A percentile compares a stretch with the other conserved stretches of the same genome.
These are phyloP conservation scores for Mortierella hygrophila DNA, from an alignment of 192 early-diverging fungal genomes.

Conservation along the genomic window DNA sequence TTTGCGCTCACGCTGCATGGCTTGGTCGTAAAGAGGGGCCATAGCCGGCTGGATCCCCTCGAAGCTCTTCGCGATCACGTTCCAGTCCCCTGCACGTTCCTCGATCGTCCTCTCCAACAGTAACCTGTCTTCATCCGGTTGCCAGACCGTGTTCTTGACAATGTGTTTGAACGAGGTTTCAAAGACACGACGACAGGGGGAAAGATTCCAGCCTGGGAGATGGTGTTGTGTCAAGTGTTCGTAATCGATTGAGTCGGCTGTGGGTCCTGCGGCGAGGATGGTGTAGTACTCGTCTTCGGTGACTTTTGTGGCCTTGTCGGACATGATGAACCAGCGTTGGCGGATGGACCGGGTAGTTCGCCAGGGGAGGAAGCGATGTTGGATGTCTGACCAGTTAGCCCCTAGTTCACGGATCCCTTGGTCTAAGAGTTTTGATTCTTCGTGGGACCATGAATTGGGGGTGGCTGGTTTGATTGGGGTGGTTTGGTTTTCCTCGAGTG, in stretches of 20 bases:
- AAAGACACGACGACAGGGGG: constrained; percentile 38
- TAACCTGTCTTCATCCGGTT: constrained; percentile 25
- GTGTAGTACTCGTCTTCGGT: constrained; percentile 39
- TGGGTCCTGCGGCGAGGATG: constrained; percentile 21
- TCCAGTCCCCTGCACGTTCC: constrained; percentile 27
- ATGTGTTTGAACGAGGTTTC: constrained; percentile 39
- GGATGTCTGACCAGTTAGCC: constrained; percentile 19
- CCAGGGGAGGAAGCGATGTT: constrained; percentile 33
- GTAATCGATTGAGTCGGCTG: constrained; percentile 13
- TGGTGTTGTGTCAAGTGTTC: background rate
- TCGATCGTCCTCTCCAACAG: constrained; percentile 20
- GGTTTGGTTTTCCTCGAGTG: constrained; percentile 4
- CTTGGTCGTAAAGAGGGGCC: constrained; percentile 12
- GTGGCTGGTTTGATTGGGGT: background rate
- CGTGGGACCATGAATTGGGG: constrained; percentile 32
- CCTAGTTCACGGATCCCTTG: constrained; percentile 35
- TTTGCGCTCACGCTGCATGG: background rate
- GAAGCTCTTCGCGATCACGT: constrained; percentile 32
- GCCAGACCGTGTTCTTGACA: constrained; percentile 20
- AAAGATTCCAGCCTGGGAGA: constrained; percentile 36
- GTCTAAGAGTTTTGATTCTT: constrained; percentile 35
- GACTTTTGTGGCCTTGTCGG: constrained; percentile 26
- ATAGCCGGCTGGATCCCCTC: constrained; percentile 33
- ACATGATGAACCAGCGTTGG: constrained; percentile 40
- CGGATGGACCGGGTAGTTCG: constrained; percentile 20